Evolutionary conservation across 805 yeast genomes (phyloP).

Genomic region (Saturnispora bothae): DNA sequence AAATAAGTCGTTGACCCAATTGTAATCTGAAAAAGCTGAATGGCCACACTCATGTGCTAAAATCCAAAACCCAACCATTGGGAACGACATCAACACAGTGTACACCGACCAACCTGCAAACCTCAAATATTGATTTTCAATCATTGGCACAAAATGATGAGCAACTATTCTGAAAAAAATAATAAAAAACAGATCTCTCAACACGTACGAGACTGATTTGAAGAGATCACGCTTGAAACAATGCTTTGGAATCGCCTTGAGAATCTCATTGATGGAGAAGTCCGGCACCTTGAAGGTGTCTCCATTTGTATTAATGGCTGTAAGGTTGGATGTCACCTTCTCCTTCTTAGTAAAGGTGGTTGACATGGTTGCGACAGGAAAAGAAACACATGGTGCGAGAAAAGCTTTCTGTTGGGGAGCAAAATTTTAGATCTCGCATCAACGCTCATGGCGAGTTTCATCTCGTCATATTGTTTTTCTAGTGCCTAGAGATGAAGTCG

Average conservation of each 20-base stretch:
- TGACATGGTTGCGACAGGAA: not conserved
- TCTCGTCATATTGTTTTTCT: no score
- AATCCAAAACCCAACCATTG: slow-evolving; percentile 52
- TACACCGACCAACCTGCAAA: slow-evolving; percentile 31
- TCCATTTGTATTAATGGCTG: slow-evolving; percentile 44
- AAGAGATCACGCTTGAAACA: slow-evolving; percentile 46
- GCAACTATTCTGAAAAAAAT: slow-evolving; percentile 33
- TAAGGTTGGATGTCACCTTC: slow-evolving; percentile 10
- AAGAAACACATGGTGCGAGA: no score
- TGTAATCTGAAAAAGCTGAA: slow-evolving; percentile 48
- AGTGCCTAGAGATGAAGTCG: slow-evolving; percentile 55
- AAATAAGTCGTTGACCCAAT: slow-evolving; percentile 40
- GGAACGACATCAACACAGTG: slow-evolving; percentile 34
- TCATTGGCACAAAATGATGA: slow-evolving; percentile 32
- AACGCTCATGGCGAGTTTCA: no score
- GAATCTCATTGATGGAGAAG: slow-evolving; percentile 46
- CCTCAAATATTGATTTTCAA: slow-evolving; percentile 27
- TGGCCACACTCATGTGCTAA: slow-evolving; percentile 60
- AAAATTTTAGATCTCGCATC: no score
- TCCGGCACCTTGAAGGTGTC: slow-evolving; percentile 51
- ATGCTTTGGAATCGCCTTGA: slow-evolving; percentile 48
- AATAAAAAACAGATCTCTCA: slow-evolving; percentile 41
- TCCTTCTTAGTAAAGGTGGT: slow-evolving; percentile 1
- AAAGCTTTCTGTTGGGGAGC: no score
- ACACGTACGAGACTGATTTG: slow-evolving; percentile 41